Conservation (phyloP, 805 yeast species). For the Barnettozyma sp. region DNA sequence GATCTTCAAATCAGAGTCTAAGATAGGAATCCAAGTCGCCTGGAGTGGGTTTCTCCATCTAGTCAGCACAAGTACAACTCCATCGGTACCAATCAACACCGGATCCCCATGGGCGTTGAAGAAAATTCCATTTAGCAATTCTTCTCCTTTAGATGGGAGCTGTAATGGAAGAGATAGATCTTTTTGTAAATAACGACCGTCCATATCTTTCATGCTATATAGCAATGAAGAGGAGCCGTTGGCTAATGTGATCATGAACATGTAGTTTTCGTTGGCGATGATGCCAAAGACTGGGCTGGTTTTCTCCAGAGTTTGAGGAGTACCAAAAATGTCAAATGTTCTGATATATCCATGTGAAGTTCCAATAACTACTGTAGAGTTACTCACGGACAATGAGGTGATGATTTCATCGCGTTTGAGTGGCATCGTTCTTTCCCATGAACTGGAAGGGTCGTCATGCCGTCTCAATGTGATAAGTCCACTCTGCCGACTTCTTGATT, state of each 20-base stretch:
- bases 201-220: slow-evolving; percentile 40
- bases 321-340: slow-evolving; percentile 63
- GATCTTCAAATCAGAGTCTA: slow-evolving; percentile 45
- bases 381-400: slow-evolving; percentile 63
- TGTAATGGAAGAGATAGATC: slow-evolving; percentile 40
- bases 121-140: slow-evolving; percentile 57
- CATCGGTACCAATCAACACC: slow-evolving; percentile 73
- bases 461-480: slow-evolving; percentile 58
- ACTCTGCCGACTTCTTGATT: slow-evolving; percentile 25
- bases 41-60: slow-evolving; percentile 75
- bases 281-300: slow-evolving; percentile 62
- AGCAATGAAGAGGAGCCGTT: too few relatives aligned
- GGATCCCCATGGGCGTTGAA: slow-evolving; percentile 91
- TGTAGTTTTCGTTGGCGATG: slow-evolving; percentile 25
- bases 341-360: slow-evolving; percentile 73
- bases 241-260: slow-evolving; percentile 27
- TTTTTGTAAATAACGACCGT: slow-evolving; percentile 41
- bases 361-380: slow-evolving; percentile 55
- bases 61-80: slow-evolving; percentile 59
- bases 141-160: slow-evolving; percentile 12
- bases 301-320: slow-evolving; percentile 63
- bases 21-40: slow-evolving; percentile 81
- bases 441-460: slow-evolving; percentile 54
- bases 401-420: slow-evolving; percentile 46
- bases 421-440: slow-evolving; percentile 67